These are phyloP conservation scores for Polytolypa hystricis DNA, from an alignment of 2,329 filamentous ascomycete genomes.

Conservation along the genomic window DNA sequence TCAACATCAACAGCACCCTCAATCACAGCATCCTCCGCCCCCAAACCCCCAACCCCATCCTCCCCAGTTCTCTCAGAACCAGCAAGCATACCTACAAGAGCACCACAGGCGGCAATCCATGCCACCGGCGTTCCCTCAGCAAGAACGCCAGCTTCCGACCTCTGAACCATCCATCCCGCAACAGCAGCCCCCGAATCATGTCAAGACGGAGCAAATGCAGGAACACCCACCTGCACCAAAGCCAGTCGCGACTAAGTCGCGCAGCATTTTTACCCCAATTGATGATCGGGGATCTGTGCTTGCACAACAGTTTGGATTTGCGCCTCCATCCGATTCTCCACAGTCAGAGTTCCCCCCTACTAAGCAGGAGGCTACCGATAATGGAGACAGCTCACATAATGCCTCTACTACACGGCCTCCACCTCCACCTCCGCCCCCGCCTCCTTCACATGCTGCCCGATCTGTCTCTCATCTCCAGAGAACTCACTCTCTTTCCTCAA, in stretches of 20 bases:
- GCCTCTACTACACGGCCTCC: constrained; percentile 48
- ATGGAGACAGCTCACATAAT: constrained; percentile 43
- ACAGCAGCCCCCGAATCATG: constrained; percentile 35
- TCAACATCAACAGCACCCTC: constrained; percentile 22
- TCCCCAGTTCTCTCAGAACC: constrained; percentile 35
- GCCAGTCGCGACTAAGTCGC: constrained; percentile 56
- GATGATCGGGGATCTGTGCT: constrained; percentile 84
- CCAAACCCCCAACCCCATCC: constrained; percentile 19
- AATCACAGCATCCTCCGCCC: constrained; percentile 36
- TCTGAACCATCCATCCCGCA: constrained; percentile 45
- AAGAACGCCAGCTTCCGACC: constrained; percentile 42
- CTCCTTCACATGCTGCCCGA: constrained; percentile 37
- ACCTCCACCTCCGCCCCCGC: constrained; percentile 47
- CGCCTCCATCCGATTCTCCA: constrained; percentile 42
- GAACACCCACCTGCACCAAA: constrained; percentile 50
- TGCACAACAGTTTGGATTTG: constrained; percentile 67
- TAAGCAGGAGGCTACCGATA: constrained; percentile 27
- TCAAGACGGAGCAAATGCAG: constrained; percentile 31
- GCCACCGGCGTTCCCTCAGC: constrained; percentile 56
- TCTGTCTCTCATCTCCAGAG: constrained; percentile 36
- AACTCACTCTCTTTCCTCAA: constrained; percentile 48
- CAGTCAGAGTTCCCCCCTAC: constrained; percentile 34
- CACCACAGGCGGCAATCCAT: constrained; percentile 65
- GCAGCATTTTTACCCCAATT: constrained; percentile 95
- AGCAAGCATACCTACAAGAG: constrained; percentile 66